These are phyloP conservation scores for Coemansia sp. DNA, from an alignment of 192 early-diverging fungal genomes.

Conservation along the genomic window DNA sequence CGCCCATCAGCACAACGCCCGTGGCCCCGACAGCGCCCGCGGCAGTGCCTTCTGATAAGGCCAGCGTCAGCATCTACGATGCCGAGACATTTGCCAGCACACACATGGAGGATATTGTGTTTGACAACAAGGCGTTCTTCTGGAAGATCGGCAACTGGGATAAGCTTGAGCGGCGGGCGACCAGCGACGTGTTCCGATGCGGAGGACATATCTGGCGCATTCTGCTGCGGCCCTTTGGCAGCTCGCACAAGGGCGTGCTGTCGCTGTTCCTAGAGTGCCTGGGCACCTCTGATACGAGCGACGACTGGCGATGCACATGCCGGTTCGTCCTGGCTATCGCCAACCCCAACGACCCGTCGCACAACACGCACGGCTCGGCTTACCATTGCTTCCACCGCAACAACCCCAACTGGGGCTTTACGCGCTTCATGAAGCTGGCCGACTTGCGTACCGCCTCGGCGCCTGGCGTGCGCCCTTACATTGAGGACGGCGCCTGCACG, in stretches of 20 bases:
- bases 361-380: conserved; percentile 67
- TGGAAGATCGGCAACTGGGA: conserved; percentile 56
- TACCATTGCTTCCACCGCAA: conserved; percentile 85
- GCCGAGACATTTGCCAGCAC: conserved; percentile 38
- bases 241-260: conserved; percentile 70
- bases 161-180: conserved; percentile 48
- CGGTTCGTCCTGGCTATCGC: conserved; percentile 84
- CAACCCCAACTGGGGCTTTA: conserved; percentile 97
- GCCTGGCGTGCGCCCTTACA: conserved; percentile 58
- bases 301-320: conserved; percentile 80
- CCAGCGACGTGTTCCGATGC: conserved; percentile 51
- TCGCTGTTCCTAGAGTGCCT: conserved; percentile 91
- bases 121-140: conserved; percentile 48
- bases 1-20: conserved; percentile 24
- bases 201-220: conserved; percentile 71
- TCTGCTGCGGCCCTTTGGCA: conserved; percentile 88
- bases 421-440: conserved; percentile 69
- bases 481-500: conserved; percentile 70
- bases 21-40: not conserved
- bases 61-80: conserved; percentile 50
- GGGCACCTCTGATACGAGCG: conserved; percentile 63
- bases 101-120: conserved; percentile 55
- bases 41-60: not conserved
- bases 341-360: conserved; percentile 72
- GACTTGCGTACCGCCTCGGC: conserved; percentile 55